A percentile compares a stretch with the other conserved stretches of the same genome.
Evolutionary conservation across 257 asterid genomes (phyloP).

Genomic region (Ophiorrhiza pumila): DNA sequence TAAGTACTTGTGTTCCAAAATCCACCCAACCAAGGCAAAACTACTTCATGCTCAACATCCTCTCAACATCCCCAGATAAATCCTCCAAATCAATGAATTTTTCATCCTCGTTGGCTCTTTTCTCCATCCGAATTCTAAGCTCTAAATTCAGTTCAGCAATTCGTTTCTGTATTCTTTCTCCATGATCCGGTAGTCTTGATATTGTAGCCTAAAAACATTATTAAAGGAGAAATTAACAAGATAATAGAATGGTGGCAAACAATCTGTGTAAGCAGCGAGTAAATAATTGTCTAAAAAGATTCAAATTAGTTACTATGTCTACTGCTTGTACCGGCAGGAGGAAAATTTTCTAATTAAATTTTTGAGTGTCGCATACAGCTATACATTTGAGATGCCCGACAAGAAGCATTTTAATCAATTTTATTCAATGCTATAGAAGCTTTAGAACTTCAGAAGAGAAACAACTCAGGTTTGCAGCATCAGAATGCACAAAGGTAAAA

Average conservation of each 20-base stretch:
- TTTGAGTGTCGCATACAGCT: not conserved
- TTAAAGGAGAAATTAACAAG: not conserved
- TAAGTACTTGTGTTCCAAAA: not conserved
- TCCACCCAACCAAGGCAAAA: not conserved
- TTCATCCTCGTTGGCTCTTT: slow-evolving; percentile 20
- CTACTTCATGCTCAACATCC: slow-evolving; percentile 19
- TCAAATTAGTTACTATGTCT: not conserved
- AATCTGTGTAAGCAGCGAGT: not conserved
- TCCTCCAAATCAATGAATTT: slow-evolving; percentile 37
- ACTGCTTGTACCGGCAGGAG: not conserved
- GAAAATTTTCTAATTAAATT: not conserved
- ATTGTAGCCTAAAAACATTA: slow-evolving; percentile 41
- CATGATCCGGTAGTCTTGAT: slow-evolving; percentile 68
- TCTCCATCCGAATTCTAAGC: slow-evolving; percentile 41
- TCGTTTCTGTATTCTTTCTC: slow-evolving; percentile 58
- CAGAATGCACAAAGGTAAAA: too few species aligned
- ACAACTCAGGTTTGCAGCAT: not conserved
- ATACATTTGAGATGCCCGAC: not conserved
- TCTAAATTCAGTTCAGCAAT: slow-evolving; percentile 47
- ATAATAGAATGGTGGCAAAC: not conserved
- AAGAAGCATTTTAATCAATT: not conserved
- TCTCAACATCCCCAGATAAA: slow-evolving; percentile 21
- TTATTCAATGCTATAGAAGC: not conserved
- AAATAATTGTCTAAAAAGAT: not conserved
- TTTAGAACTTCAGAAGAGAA: not conserved